Conservation (phyloP, 176 grass and related monocot species). For the Oryza officinalis region DNA sequence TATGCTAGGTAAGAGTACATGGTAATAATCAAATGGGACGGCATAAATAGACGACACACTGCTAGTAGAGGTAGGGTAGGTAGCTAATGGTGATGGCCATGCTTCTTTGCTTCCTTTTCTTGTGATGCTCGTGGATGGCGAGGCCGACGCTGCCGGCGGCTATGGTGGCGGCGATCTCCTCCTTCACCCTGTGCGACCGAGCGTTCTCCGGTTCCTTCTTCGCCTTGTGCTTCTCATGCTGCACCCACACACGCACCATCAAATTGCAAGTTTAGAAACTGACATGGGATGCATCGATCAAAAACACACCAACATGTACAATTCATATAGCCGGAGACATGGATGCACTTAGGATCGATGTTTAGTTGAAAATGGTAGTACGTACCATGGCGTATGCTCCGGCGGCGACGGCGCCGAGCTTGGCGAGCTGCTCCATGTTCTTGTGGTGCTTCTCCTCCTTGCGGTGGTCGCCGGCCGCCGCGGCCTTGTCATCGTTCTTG, state of each 20-base stretch:
- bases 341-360: not conserved
- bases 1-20: no score
- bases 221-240: constrained; percentile 47
- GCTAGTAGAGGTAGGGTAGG: not conserved
- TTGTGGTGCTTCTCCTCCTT: constrained; percentile 59
- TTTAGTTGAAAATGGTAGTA: no score
- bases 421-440: constrained; percentile 52
- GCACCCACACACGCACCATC: no score
- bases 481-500: not conserved
- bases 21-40: no score
- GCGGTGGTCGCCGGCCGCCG: constrained; percentile 17
- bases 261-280: not conserved
- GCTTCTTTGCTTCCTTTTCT: constrained; percentile 58
- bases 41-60: no score
- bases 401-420: constrained; percentile 33
- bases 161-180: constrained; percentile 34
- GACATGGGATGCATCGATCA: not conserved
- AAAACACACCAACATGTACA: no score
- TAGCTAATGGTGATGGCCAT: not conserved
- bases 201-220: constrained; percentile 21
- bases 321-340: no score
- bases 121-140: constrained; percentile 48
- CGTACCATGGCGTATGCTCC: constrained; percentile 36
- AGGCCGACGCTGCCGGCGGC: constrained; percentile 44
- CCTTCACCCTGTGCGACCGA: constrained; percentile 36